Evolutionary conservation across 441 rosid genomes (phyloP).

Genomic region (Eutrema salsugineum): DNA sequence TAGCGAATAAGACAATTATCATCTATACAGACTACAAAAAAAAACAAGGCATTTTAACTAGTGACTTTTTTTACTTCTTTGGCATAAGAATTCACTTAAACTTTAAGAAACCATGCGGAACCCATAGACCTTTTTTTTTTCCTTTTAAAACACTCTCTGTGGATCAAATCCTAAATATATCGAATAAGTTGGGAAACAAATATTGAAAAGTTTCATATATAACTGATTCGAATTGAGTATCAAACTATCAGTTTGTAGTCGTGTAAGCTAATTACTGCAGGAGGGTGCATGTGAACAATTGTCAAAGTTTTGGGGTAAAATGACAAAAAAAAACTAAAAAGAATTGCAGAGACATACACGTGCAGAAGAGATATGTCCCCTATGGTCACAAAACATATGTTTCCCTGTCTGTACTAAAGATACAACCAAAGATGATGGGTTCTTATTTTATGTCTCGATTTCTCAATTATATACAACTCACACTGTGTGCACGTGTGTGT

Average conservation of each 20-base stretch:
- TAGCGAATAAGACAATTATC: no score
- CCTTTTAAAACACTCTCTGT: neutral
- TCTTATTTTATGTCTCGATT: slow-evolving; percentile 13
- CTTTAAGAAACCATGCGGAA: neutral
- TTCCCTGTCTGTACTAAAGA: slow-evolving; percentile 27
- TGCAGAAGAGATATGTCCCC: slow-evolving; percentile 33
- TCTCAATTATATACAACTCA: slow-evolving; percentile 27
- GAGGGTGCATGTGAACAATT: slow-evolving; percentile 25
- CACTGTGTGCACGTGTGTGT: slow-evolving; percentile 25
- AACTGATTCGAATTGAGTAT: neutral
- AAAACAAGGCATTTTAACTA: no score
- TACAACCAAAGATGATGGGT: slow-evolving; percentile 35
- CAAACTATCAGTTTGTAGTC: neutral
- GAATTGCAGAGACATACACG: slow-evolving; percentile 29
- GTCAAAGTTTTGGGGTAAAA: neutral
- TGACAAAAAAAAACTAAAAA: neutral
- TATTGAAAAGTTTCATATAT: neutral
- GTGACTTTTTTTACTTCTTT: no score
- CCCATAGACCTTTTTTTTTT: neutral
- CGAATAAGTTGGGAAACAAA: neutral
- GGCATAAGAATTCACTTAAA: no score
- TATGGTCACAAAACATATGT: slow-evolving; percentile 35
- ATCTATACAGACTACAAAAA: no score
- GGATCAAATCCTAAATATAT: neutral
- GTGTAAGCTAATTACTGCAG: neutral